Base-by-base conservation (phyloP, 805 yeast genomes). In the Naumovozyma castellii region DNA sequence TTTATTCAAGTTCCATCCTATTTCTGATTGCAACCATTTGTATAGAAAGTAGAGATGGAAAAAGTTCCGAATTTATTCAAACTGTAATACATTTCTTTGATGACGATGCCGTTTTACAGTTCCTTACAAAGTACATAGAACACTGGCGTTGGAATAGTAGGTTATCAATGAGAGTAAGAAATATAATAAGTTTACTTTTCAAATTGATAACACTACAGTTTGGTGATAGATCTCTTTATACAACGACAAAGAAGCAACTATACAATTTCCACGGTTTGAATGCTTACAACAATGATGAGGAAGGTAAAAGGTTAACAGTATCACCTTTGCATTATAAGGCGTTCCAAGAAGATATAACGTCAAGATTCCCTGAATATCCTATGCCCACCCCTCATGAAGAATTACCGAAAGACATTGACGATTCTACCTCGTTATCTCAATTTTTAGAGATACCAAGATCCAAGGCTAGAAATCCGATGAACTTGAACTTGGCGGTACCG, bases 281-380 rank as follows among this genome's bases (percentile, higher is more conserved):
- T 45, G 36, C 49, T 38, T 19, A 59, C 45, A 36, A 40, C 6
- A 22, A 54, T n/a, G 27, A 48, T 20, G 31, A 51, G 20, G 38
- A 45, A 4, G 47, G 64, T 31, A 57, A 50, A 35, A 56, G 54
- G 37, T 62, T 71, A 36, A 61, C 68, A 0, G 79, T 88, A 8
- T 78, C 95, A 0, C 95, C 95, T 0, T 60, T 84, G n/a, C 95
- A 88, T 47, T 90, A 84, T 54, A 79, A 77, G 51, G 76, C 83
- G 5, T 87, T 84, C 53, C 68, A 86, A 44, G 84, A 83, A 38
- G 94, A 85, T 43, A 57, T 88, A 2, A 58, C 69, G 3, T 73
- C 85, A 9, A 72, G 94, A 44, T 90, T 78, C 54, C 97, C 98
- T 0, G 64, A 84, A 3, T 80, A 67, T 45, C 54, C 65, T 4